Evolutionary conservation across 2,329 filamentous ascomycete species (phyloP).

Genomic region (Trichoderma endophyticum): DNA sequence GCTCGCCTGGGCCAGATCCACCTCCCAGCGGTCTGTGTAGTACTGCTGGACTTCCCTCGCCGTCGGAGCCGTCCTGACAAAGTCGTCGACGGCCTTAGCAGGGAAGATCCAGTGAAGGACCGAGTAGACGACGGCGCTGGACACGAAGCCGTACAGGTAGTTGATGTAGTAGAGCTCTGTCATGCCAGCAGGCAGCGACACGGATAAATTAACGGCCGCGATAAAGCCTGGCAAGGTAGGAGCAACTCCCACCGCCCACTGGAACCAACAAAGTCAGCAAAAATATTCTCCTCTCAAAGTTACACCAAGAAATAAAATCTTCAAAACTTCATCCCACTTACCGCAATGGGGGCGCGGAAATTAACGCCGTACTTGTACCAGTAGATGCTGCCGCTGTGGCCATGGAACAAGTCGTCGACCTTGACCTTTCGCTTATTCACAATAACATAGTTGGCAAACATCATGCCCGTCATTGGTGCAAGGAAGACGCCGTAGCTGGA

Average conservation of each 20-base stretch:
- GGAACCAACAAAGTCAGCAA: background rate
- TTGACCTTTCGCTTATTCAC: constrained; percentile 35
- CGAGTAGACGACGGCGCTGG: constrained; percentile 33
- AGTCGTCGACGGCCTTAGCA: constrained; percentile 26
- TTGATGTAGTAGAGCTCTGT: constrained; percentile 40
- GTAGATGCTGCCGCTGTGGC: constrained; percentile 34
- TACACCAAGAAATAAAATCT: background rate
- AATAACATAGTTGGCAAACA: constrained; percentile 36
- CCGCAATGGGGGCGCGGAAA: constrained; percentile 39
- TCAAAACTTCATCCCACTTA: constrained; percentile 20
- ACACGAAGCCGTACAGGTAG: constrained; percentile 38
- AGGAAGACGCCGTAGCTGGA: constrained; percentile 38
- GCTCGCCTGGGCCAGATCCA: constrained; percentile 22
- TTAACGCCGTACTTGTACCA: constrained; percentile 41
- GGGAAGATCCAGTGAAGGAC: constrained; percentile 34
- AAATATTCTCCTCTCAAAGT: background rate
- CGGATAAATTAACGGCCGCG: constrained; percentile 35
- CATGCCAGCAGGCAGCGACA: constrained; percentile 35
- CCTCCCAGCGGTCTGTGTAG: constrained; percentile 34
- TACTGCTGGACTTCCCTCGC: constrained; percentile 29
- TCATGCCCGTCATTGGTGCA: constrained; percentile 40
- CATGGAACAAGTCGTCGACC: constrained; percentile 35
- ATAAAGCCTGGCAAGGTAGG: constrained; percentile 44
- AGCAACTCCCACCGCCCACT: constrained; percentile 40
- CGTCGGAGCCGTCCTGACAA: constrained; percentile 27